Evolutionary conservation across 2,329 filamentous ascomycete species (phyloP).

Genomic region (Clarireedia homoeocarpa): DNA sequence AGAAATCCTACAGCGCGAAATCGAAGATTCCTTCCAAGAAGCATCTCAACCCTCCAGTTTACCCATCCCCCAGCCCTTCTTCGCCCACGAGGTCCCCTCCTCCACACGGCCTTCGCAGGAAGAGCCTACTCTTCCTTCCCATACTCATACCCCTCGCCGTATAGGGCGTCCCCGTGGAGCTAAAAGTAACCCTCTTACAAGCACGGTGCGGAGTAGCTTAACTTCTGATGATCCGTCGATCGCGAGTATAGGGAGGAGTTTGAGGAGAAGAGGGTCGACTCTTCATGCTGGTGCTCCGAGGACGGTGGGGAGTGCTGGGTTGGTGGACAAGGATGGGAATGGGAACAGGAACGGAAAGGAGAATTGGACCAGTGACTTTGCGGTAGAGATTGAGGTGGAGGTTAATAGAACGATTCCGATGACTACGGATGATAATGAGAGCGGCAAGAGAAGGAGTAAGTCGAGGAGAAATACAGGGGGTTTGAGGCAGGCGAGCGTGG

Average conservation of each 20-base stretch:
- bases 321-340: not conserved
- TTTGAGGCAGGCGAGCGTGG: not conserved
- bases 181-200: not conserved
- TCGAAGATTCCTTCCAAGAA: not conserved
- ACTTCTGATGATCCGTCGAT: not conserved
- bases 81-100: not conserved
- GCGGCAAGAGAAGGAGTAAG: not conserved
- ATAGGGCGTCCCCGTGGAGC: not conserved
- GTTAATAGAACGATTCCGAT: not conserved
- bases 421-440: not conserved
- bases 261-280: not conserved
- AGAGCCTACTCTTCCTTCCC: not conserved
- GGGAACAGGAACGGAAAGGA: not conserved
- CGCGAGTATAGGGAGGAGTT: not conserved
- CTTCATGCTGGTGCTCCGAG: not conserved
- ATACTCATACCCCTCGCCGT: not conserved
- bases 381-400: not conserved
- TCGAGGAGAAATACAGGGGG: not conserved
- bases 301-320: not conserved
- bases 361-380: not conserved
- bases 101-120: not conserved
- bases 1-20: not conserved
- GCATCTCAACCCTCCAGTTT: not conserved
- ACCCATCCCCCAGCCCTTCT: not conserved
- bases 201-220: not conserved